phyloP scores from a whole-genome alignment of 148 eudicot species.

The Rhododendron williamsianum region DNA sequence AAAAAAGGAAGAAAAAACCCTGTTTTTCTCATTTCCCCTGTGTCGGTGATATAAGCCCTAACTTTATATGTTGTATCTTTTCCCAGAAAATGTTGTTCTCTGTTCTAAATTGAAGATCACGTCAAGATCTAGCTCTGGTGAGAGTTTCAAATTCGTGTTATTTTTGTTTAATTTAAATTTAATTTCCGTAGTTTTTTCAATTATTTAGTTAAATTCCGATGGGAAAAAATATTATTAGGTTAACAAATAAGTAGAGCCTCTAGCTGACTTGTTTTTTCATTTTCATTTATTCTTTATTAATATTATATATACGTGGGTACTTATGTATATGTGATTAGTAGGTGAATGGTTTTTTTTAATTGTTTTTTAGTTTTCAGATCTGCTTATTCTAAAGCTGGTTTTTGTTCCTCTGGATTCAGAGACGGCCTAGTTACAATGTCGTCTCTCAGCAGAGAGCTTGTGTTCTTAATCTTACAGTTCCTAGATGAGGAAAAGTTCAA shows the following conservation, averaged over 20 bases:
- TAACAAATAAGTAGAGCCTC: background rate
- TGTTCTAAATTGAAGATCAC: constrained; percentile 13
- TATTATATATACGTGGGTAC: background rate
- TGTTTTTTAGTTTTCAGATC: constrained; percentile 37
- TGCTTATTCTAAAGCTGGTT: constrained; percentile 23
- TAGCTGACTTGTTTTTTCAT: background rate
- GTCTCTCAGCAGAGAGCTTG: constrained; percentile 86
- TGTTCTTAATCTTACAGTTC: constrained; percentile 79
- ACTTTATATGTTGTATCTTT: background rate
- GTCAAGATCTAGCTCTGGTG: constrained; percentile 16
- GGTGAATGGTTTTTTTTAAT: background rate
- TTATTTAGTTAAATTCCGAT: background rate
- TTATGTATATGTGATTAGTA: background rate
- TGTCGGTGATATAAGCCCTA: background rate
- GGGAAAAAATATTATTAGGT: background rate
- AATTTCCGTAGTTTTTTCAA: background rate
- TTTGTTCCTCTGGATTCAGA: constrained; percentile 22
- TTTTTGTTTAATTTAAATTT: background rate
- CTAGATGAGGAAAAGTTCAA: constrained; percentile 89
- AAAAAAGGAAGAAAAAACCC: constrained; percentile 18
- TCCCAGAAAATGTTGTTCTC: background rate
- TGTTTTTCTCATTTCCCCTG: constrained; percentile 1
- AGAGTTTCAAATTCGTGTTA: background rate
- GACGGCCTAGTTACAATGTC: constrained; percentile 46
- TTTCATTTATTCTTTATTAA: background rate